Base-by-base conservation (phyloP, 495 filamentous ascomycete species). In the Cercophora newfieldiana region DNA sequence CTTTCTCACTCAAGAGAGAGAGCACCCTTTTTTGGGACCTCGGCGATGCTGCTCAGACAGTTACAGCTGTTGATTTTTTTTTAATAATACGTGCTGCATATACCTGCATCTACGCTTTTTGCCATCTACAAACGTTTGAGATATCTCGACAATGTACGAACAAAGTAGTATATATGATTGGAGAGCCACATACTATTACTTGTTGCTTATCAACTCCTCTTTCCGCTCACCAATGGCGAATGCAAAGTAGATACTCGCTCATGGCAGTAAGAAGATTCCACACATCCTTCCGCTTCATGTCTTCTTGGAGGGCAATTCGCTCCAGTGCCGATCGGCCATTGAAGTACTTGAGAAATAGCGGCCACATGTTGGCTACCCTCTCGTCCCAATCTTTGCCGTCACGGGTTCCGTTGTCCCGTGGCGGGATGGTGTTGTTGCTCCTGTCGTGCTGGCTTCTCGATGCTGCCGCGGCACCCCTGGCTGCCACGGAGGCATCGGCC, bases 241-340 rank as follows among this genome's bases (percentile, higher is more conserved):
- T 80, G 48, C 79, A 78, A 14, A 87, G 65, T 18, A 88, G 64
- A 59, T 83, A 78, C 74, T 87, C 83, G 72, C 87, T 85, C 81
- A 91, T 86, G 16, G 74, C 75, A n/a, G 75, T 82, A 56, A 93
- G 59, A 66, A 94, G 76, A 66, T 83, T 86, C 85, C 88, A 91
- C 16, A 91, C 89, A 65, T 88, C 86, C 78, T 94, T 96, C 51
- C 93, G 81, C 80, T 94, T 96, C 78, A 96, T 81, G 10, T 87
- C 88, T 79, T 98, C 93, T 37, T 87, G 82, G 12, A 93, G 83
- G 0, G 87, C 83, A 71, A 98, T 91, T 74, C 94, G 90, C 80
- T 99, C 95, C 47, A 99, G 78, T 5, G 94, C 92, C 74, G 91
- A 87, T 51, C 83, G 81, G 1, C 95, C 95, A 77, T 98, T 94